A percentile compares a stretch with the other conserved stretches of the same genome.
Evolutionary conservation across 2,329 filamentous ascomycete genomes (phyloP).

Genomic region (Xylariaceae sp.): DNA sequence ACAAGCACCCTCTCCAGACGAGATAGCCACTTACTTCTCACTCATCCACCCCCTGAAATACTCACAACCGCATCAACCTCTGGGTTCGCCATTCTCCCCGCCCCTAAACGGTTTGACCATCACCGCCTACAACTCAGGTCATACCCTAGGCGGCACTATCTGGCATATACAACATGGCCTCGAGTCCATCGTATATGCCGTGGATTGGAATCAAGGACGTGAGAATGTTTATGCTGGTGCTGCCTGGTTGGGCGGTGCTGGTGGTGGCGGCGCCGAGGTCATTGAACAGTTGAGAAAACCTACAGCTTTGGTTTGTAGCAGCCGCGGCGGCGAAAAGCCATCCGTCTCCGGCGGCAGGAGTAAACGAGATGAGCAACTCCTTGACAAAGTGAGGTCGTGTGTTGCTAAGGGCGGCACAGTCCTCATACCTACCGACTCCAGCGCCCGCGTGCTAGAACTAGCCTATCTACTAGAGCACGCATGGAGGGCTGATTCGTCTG

Average conservation of each 20-base stretch:
- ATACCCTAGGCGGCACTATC: conserved; percentile 95
- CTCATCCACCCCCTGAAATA: conserved; percentile 93
- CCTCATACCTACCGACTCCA: conserved; percentile 92
- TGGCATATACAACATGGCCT: conserved; percentile 98
- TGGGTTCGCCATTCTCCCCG: conserved; percentile 85
- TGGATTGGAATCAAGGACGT: conserved; percentile 97
- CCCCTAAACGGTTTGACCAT: conserved; percentile 90
- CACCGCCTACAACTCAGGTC: conserved; percentile 95
- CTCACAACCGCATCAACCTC: conserved; percentile 91
- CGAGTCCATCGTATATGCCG: conserved; percentile 96
- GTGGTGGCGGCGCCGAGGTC: conserved; percentile 83
- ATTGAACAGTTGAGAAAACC: conserved; percentile 93
- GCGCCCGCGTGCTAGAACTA: conserved; percentile 89
- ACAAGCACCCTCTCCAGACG: conserved; percentile 78
- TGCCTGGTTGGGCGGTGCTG: conserved; percentile 87
- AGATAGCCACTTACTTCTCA: conserved; percentile 91
- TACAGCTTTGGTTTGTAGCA: conserved; percentile 92
- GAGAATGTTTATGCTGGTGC: conserved; percentile 95
- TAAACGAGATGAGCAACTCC: conserved; percentile 83
- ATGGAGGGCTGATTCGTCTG: conserved; percentile 73
- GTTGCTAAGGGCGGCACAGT: conserved; percentile 86
- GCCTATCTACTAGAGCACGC: conserved; percentile 92
- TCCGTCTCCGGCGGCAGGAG: conserved; percentile 75
- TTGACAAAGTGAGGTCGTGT: conserved; percentile 82
- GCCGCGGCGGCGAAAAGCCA: conserved; percentile 75